Percentiles rank a stretch among this genome's conserved stretches.
Evolutionary conservation across 2,329 filamentous ascomycete genomes (phyloP).

Genomic region (Byssothecium circinans): DNA sequence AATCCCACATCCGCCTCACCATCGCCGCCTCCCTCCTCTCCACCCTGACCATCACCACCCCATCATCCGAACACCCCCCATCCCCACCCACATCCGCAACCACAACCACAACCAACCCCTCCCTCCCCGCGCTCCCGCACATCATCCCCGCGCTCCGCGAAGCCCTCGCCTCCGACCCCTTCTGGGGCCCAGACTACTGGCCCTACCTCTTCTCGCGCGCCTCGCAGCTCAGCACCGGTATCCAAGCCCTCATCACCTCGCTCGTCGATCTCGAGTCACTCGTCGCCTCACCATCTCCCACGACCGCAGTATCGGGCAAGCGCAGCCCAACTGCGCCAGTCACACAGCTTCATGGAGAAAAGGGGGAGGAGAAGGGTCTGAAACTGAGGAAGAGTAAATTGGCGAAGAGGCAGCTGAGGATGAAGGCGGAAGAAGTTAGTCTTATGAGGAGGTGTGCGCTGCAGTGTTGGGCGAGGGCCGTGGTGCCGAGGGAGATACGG

Average conservation of each 20-base stretch:
- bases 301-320: background rate
- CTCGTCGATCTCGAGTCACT: conserved; percentile 48
- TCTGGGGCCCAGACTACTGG: conserved; percentile 50
- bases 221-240: conserved; percentile 45
- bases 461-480: conserved; percentile 47
- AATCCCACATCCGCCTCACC: conserved; percentile 51
- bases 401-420: conserved; percentile 49
- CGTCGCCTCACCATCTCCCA: conserved; percentile 34
- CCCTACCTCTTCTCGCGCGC: conserved; percentile 50
- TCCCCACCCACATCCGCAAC: conserved; percentile 16
- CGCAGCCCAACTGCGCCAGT: background rate
- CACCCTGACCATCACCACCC: conserved; percentile 29
- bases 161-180: conserved; percentile 46
- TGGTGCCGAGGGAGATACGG: conserved; percentile 29
- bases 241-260: conserved; percentile 51
- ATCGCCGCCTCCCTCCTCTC: conserved; percentile 53
- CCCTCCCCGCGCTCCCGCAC: conserved; percentile 38
- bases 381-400: conserved; percentile 45
- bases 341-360: background rate
- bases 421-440: conserved; percentile 48
- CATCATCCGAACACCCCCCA: conserved; percentile 18
- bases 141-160: conserved; percentile 47
- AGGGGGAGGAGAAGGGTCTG: conserved; percentile 27
- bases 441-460: conserved; percentile 47
- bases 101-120: conserved; percentile 6